Evolutionary conservation across 805 yeast genomes (phyloP), one percentile per base, ranked within the genome.

Genomic region (Pichia deserticola): DNA sequence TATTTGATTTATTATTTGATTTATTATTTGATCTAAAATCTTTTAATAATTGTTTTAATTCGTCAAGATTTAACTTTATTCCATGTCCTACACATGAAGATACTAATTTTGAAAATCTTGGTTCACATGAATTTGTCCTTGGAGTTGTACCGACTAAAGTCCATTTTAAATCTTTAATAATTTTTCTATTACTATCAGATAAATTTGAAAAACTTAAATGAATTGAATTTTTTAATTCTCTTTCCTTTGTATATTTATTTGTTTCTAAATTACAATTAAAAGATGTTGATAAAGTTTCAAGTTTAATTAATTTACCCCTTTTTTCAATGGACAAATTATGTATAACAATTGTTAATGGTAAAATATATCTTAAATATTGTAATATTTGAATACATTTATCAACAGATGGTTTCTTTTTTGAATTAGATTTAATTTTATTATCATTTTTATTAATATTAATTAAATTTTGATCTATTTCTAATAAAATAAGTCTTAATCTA

Each of bases 201-300:
- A 54, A n/a, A 29, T 49, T 51, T 5, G 57, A 42, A n/a, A 54
- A 7, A 45, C 45, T 48, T 4, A 51, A 32, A 43, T 51, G 53
- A n/a, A 51, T 7, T 20, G 52, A 37, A 36, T 45, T 42, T 35
- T 20, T 42, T 27, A 50, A 35, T 36, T 42, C 41, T 20, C 44
- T 42, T 4, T 37, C 28, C 32, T 45, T 42, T 20, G 47, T 42
- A 12, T 32, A 5, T 38, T 34, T 29, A 30, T 42, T 39, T 5
- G 40, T 42, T 20, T 39, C 30, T 12, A 47, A 4, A 15, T 43
- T 34, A 44, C 45, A 44, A 45, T 49, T 44, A 1, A 48, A 48
- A 4, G 57, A 54, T n/a, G 42, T 4, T 7, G 57, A 51, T 12
- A 54, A 32, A 6, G 57, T 51, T 32, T 54, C 57, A 2, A 54